phyloP scores from a whole-genome alignment of 805 yeast species.

The Cyberlindnera xishuangbannaensis region DNA sequence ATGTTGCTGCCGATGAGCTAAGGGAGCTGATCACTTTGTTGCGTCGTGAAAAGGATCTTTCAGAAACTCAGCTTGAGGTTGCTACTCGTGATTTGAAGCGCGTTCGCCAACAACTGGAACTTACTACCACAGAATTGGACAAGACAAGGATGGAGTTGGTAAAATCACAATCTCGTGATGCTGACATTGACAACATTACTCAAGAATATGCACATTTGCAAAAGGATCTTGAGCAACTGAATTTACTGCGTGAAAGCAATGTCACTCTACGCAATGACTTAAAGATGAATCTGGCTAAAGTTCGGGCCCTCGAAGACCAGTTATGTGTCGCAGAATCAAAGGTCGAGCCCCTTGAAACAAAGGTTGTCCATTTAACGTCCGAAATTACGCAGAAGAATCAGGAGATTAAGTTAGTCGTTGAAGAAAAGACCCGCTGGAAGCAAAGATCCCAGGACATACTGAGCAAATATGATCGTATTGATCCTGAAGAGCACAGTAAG shows the following conservation, averaged over 20 bases:
- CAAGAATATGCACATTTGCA: constrained; percentile 40
- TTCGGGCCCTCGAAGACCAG: constrained; percentile 36
- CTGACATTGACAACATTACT: constrained; percentile 19
- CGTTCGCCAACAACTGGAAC: constrained; percentile 44
- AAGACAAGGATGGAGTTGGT: constrained; percentile 45
- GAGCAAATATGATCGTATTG: constrained; percentile 40
- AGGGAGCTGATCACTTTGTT: constrained; percentile 55
- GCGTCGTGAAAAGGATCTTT: constrained; percentile 70
- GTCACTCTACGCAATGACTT: constrained; percentile 53
- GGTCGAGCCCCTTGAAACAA: constrained; percentile 41
- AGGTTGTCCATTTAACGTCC: constrained; percentile 32
- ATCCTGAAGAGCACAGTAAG: constrained; percentile 39
- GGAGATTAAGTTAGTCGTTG: constrained; percentile 39
- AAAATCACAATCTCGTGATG: constrained; percentile 30
- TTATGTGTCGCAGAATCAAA: constrained; percentile 28
- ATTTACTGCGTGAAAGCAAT: constrained; percentile 63
- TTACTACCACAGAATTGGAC: constrained; percentile 44
- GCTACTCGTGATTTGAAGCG: constrained; percentile 48
- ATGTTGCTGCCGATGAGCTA: constrained; percentile 26
- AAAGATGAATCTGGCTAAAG: constrained; percentile 25
- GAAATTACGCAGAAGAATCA: constrained; percentile 44
- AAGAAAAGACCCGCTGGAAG: constrained; percentile 59
- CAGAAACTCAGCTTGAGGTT: constrained; percentile 52
- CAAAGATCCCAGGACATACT: constrained; percentile 42
- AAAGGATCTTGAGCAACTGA: constrained; percentile 54